phyloP scores from a whole-genome alignment of 805 yeast species.

The Starmera dryadoides region DNA sequence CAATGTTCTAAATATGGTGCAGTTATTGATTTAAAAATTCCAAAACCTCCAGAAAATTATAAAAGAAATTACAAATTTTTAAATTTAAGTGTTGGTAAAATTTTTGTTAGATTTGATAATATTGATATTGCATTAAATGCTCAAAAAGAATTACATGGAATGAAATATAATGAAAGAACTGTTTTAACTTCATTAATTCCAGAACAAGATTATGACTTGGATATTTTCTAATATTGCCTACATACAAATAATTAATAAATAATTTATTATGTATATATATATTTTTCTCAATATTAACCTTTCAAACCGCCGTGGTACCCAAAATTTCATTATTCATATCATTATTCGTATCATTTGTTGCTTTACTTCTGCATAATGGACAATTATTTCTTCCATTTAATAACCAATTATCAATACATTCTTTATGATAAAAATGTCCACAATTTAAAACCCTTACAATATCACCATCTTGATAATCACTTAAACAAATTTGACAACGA shows the following conservation, averaged over 20 bases:
- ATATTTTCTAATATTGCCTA: slow-evolving; percentile 8
- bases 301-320: too few relatives aligned
- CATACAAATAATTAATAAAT: too few relatives aligned
- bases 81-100: slow-evolving; percentile 60
- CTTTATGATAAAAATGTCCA: slow-evolving; percentile 44
- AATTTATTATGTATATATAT: too few relatives aligned
- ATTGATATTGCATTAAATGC: slow-evolving; percentile 49
- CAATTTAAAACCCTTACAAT: slow-evolving; percentile 36
- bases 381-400: slow-evolving; percentile 45
- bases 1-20: slow-evolving; percentile 46
- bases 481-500: slow-evolving; percentile 44
- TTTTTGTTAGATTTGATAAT: slow-evolving; percentile 58
- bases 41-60: slow-evolving; percentile 41
- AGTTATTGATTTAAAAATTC: slow-evolving; percentile 49
- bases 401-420: slow-evolving; percentile 55
- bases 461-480: slow-evolving; percentile 40
- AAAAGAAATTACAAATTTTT: slow-evolving; percentile 36
- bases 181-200: slow-evolving; percentile 58
- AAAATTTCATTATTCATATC: too few relatives aligned
- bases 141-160: slow-evolving; percentile 51
- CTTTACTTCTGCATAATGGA: slow-evolving; percentile 48
- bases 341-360: too few relatives aligned
- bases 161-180: slow-evolving; percentile 59
- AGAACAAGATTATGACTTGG: slow-evolving; percentile 48
- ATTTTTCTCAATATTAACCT: too few relatives aligned